Evolutionary conservation across 306 rosid genomes (phyloP).

Genomic region (Prunus mongolica): DNA sequence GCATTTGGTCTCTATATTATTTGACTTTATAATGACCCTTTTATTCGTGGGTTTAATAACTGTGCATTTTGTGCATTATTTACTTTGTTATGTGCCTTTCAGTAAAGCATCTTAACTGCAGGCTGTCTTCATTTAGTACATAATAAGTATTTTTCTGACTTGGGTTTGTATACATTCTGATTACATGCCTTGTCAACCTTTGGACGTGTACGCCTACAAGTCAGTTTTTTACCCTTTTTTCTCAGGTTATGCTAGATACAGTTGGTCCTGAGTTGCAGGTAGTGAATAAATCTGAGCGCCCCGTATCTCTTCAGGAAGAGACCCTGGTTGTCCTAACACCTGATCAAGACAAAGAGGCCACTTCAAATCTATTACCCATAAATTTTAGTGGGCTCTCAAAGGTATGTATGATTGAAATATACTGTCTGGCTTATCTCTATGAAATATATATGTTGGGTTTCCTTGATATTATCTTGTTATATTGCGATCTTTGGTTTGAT

Average conservation of each 20-base stretch:
- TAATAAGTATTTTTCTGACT: background rate
- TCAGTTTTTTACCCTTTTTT: constrained; percentile 16
- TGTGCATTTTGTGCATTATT: background rate
- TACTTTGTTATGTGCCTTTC: background rate
- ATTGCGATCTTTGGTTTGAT: background rate
- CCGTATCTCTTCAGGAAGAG: constrained; percentile 69
- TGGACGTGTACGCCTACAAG: background rate
- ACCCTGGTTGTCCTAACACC: constrained; percentile 70
- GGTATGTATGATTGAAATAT: constrained; percentile 34
- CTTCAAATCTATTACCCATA: constrained; percentile 68
- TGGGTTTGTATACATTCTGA: background rate
- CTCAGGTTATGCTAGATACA: constrained; percentile 86
- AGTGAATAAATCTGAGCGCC: constrained; percentile 55
- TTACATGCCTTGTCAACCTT: constrained; percentile 14
- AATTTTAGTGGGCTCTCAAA: constrained; percentile 74
- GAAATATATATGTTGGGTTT: background rate
- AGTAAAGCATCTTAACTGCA: background rate
- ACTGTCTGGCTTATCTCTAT: background rate
- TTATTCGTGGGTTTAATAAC: background rate
- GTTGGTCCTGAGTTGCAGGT: constrained; percentile 89
- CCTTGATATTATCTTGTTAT: background rate
- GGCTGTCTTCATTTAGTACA: background rate
- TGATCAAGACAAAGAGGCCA: constrained; percentile 64
- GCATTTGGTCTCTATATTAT: background rate
- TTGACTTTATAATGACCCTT: background rate